Evolutionary conservation across 2,329 filamentous ascomycete species (phyloP).

Genomic region (Tolypocladium cylindrosporum): DNA sequence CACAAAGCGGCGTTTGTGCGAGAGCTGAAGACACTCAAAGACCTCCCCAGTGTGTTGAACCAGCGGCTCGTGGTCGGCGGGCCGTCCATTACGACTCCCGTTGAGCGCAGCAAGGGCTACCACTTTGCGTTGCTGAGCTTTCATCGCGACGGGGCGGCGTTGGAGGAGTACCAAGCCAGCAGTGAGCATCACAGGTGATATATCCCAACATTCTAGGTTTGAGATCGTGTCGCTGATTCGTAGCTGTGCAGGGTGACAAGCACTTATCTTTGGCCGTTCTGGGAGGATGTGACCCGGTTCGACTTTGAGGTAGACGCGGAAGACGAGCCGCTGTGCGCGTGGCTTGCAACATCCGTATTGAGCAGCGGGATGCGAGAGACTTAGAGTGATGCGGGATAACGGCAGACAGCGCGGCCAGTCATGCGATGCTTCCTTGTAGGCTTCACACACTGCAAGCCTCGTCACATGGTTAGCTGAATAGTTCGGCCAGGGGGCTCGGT

Average conservation of each 20-base stretch:
- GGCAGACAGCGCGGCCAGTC: background rate
- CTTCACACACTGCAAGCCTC: background rate
- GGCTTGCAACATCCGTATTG: background rate
- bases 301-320: constrained; percentile 40
- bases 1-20: constrained; percentile 33
- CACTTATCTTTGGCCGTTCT: constrained; percentile 40
- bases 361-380: background rate
- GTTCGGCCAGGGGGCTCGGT: background rate
- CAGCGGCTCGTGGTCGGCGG: constrained; percentile 40
- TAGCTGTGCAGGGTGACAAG: constrained; percentile 33
- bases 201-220: background rate
- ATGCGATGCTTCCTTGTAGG: background rate
- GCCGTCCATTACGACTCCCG: constrained; percentile 40
- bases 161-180: constrained; percentile 41
- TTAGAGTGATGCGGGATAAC: background rate
- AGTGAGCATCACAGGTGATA: constrained; percentile 37
- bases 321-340: constrained; percentile 18
- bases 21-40: constrained; percentile 38
- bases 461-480: background rate
- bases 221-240: background rate
- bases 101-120: constrained; percentile 42
- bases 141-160: constrained; percentile 31
- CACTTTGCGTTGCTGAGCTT: constrained; percentile 42
- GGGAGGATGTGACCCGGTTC: constrained; percentile 41
- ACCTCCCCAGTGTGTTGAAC: constrained; percentile 35